Evolutionary conservation across 345 rosid species (phyloP).

Genomic region (Turritis glabra): DNA sequence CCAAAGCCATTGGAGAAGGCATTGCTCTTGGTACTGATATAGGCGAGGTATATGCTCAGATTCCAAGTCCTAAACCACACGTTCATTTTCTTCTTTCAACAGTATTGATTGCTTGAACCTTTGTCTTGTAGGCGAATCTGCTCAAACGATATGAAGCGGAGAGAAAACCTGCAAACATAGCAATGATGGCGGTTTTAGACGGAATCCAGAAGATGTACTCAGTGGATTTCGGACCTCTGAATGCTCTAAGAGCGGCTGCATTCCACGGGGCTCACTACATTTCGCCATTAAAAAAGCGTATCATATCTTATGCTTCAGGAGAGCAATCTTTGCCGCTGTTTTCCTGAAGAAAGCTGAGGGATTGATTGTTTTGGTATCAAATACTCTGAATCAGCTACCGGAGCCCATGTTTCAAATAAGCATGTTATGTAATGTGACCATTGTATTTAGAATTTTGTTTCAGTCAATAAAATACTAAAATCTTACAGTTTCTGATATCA

Average conservation of each 20-base stretch:
- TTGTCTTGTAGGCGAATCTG: constrained; percentile 47
- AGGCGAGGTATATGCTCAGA: constrained; percentile 62
- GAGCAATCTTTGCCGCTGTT: constrained; percentile 63
- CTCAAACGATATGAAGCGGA: constrained; percentile 76
- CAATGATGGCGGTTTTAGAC: constrained; percentile 90
- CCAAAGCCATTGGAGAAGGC: constrained; percentile 68
- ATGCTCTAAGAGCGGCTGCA: constrained; percentile 77
- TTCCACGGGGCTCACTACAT: constrained; percentile 76
- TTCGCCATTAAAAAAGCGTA: constrained; percentile 75
- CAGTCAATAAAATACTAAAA: no score
- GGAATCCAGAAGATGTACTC: constrained; percentile 88
- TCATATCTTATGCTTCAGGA: constrained; percentile 87
- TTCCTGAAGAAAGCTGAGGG: constrained; percentile 14
- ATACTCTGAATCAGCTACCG: background rate
- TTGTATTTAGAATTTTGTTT: background rate
- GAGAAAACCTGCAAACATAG: constrained; percentile 72
- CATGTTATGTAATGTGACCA: background rate
- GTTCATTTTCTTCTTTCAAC: background rate
- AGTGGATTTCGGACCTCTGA: constrained; percentile 79
- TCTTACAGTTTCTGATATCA: background rate
- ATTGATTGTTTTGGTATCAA: background rate
- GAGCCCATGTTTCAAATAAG: background rate
- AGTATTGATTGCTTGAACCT: background rate
- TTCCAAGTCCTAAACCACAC: background rate
- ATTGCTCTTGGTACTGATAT: constrained; percentile 81